Evolutionary conservation across 345 rosid genomes (phyloP).

Genomic region (Brassica incana): DNA sequence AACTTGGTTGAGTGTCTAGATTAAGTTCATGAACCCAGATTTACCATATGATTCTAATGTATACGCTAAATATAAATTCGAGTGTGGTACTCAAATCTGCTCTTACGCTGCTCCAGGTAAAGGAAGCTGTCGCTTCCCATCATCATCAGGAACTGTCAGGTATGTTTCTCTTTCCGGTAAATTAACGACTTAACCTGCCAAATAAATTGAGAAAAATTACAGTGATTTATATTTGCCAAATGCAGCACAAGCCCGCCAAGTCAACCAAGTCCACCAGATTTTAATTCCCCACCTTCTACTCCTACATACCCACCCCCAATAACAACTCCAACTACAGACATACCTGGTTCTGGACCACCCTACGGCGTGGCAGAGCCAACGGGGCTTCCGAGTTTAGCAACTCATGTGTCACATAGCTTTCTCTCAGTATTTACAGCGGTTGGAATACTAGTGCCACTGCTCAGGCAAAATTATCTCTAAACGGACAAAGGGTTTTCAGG

Average conservation of each 20-base stretch:
- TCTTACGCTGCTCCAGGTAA: slow-evolving; percentile 52
- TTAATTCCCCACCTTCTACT: slow-evolving; percentile 42
- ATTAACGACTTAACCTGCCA: slow-evolving; percentile 18
- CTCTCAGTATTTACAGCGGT: slow-evolving; percentile 47
- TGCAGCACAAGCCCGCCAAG: slow-evolving; percentile 67
- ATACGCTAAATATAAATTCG: background rate
- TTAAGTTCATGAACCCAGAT: slow-evolving; percentile 9
- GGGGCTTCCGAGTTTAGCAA: slow-evolving; percentile 78
- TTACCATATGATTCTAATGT: slow-evolving; percentile 12
- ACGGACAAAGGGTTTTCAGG: slow-evolving; percentile 25
- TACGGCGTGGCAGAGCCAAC: slow-evolving; percentile 80
- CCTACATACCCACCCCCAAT: slow-evolving; percentile 42
- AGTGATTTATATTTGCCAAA: slow-evolving; percentile 11
- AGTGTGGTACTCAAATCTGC: slow-evolving; percentile 8
- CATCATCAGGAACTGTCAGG: slow-evolving; percentile 46
- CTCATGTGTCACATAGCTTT: slow-evolving; percentile 42
- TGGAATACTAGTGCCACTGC: slow-evolving; percentile 45
- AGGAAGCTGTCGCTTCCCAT: slow-evolving; percentile 71
- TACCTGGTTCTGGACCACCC: slow-evolving; percentile 53
- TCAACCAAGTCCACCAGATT: slow-evolving; percentile 45
- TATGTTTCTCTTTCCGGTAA: slow-evolving; percentile 15
- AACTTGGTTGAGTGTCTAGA: slow-evolving; percentile 1
- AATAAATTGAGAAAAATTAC: slow-evolving; percentile 5
- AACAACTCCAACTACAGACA: slow-evolving; percentile 41
- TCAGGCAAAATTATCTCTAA: slow-evolving; percentile 47